These are phyloP conservation scores for Omphalotus guepiniiformis DNA, from an alignment of 768 basidiomycete species.

Conservation along the genomic window DNA sequence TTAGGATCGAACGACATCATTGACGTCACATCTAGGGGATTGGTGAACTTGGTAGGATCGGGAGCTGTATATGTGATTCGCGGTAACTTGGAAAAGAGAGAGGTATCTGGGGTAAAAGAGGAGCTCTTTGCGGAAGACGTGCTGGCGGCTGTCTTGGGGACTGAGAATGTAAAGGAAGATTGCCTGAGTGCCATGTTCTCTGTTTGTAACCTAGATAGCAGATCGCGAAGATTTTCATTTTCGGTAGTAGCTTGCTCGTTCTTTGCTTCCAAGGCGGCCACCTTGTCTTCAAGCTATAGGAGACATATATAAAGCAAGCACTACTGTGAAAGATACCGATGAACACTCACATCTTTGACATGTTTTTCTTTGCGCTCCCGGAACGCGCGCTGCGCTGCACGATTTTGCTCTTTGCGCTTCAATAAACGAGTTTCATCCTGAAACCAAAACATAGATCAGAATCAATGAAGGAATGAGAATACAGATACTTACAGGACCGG, in stretches of 20 bases:
- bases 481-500: slow-evolving; percentile 22
- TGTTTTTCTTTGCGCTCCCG: slow-evolving; percentile 96
- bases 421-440: slow-evolving; percentile 72
- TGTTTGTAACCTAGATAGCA: slow-evolving; percentile 77
- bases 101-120: slow-evolving; percentile 26
- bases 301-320: neutral
- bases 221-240: slow-evolving; percentile 86
- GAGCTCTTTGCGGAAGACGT: slow-evolving; percentile 21
- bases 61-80: slow-evolving; percentile 23
- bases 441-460: slow-evolving; percentile 7
- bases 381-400: slow-evolving; percentile 96
- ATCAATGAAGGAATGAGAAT: neutral
- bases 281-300: slow-evolving; percentile 82
- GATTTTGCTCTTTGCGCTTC: slow-evolving; percentile 96
- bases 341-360: slow-evolving; percentile 81
- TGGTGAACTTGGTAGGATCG: slow-evolving; percentile 33
- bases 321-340: slow-evolving; percentile 5
- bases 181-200: slow-evolving; percentile 85
- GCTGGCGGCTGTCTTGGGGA: slow-evolving; percentile 42
- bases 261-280: slow-evolving; percentile 81
- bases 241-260: slow-evolving; percentile 68
- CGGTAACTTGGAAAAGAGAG: slow-evolving; percentile 18
- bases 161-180: slow-evolving; percentile 76
- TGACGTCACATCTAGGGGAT: slow-evolving; percentile 60
- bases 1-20: slow-evolving; percentile 67